Evolutionary conservation across 2,329 filamentous ascomycete genomes (phyloP), one percentile per base, ranked within the genome.

Genomic region (Colletotrichum sp.): DNA sequence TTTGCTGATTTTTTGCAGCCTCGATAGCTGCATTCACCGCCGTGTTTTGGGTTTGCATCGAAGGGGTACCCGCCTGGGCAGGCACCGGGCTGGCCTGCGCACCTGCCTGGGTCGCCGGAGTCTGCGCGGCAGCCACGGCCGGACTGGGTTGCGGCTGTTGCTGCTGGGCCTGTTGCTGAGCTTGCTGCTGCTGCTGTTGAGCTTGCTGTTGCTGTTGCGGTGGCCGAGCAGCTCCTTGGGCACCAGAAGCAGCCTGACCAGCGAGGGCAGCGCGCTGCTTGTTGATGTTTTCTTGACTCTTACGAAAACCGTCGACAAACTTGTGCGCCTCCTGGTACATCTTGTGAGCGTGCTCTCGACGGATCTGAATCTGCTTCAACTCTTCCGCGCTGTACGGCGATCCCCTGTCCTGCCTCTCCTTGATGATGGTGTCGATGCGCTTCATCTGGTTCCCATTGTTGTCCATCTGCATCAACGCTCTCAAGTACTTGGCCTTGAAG

Each of bases 401-500:
- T 4, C 88, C 88, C 28, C 85, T 85, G 5, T 86, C 83, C 16
- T 84, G 81, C 26, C 88, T 83, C 21, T 88, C 86, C 65, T 87
- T 86, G 24, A 87, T 81, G 4, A 83, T 77, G 62, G 83, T 83
- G 13, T 91, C 89, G 69, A 90, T 82, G 66, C 82, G 81, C 4
- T 81, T 81, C 6, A 90, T 80, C 63, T 85, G 84, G n/a, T 78
- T 80, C 13, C 87, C 86, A 5, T 85, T 83, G 12, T 78, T 83
- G 49, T 91, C 90, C 85, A 92, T 90, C 3, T 86, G 85, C 77
- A 87, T 82, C 7, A 92, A 80, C 0, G 88, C 89, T 52, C 87
- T 83, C 0, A 84, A 83, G 74, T 91, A 90, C 70, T 85, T 86
- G 0, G 85, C 82, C 78, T 87, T 90, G 36, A 87, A 83, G 2